Conservation (phyloP, 1,284 basidiomycete species). For the Ceratobasidium sp. region DNA sequence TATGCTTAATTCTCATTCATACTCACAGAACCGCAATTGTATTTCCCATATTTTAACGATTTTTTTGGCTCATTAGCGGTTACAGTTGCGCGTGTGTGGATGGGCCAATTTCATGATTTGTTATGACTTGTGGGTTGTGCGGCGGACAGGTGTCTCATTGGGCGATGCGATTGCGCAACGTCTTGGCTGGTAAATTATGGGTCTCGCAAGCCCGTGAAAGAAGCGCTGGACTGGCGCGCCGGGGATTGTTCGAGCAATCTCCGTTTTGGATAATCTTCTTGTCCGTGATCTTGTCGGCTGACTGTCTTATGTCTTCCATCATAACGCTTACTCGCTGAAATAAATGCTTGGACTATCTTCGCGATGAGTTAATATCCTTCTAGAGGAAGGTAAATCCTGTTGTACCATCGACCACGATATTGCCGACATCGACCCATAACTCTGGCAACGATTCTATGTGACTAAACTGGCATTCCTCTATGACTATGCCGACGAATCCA, state of each 20-base stretch:
- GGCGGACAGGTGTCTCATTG: no score
- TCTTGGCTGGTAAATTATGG: no score
- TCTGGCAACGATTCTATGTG: no score
- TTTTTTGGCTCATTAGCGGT: neutral
- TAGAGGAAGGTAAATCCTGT: no score
- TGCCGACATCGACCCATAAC: no score
- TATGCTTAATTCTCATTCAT: conserved; percentile 11
- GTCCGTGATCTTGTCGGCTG: conserved; percentile 26
- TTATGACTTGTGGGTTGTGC: neutral
- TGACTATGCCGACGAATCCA: no score
- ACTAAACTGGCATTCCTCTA: no score
- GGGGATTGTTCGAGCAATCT: conserved; percentile 39
- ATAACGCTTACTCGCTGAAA: neutral
- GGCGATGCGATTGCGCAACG: no score
- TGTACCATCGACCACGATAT: no score
- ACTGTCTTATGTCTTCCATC: conserved; percentile 18
- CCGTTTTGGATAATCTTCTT: conserved; percentile 2
- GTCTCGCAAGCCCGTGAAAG: no score
- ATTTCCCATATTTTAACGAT: conserved; percentile 37
- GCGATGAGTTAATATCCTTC: no score
- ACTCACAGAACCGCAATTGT: conserved; percentile 14
- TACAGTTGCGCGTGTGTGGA: conserved; percentile 16
- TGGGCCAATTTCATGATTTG: conserved; percentile 31
- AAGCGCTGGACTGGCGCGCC: neutral
- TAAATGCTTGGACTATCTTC: neutral